Conservation (phyloP, 139 green algal species). For the Pleodorina starrii region DNA sequence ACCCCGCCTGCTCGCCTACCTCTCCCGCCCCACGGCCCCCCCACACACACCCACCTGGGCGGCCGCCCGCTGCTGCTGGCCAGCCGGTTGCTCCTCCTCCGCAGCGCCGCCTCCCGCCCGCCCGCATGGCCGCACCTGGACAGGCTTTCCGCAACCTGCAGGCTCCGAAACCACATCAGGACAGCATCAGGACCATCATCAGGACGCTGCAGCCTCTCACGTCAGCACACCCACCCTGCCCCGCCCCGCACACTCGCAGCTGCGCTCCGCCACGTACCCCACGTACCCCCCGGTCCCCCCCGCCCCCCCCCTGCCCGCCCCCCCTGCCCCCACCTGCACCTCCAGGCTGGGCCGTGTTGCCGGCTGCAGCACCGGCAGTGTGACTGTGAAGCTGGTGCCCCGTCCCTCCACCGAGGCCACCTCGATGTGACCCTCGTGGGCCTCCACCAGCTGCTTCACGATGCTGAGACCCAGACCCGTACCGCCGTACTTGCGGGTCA, state of each 20-base stretch:
- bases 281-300: too few relatives aligned
- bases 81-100: neutral
- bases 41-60: neutral
- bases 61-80: neutral
- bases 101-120: neutral
- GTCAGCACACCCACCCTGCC: too few relatives aligned
- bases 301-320: too few relatives aligned
- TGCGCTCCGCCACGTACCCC: too few relatives aligned
- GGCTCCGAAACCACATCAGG: too few relatives aligned
- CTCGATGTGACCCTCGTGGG: slow-evolving; percentile 71
- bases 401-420: slow-evolving; percentile 36
- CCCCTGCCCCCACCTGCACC: slow-evolving; percentile 45
- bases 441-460: slow-evolving; percentile 77
- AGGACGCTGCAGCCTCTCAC: too few relatives aligned
- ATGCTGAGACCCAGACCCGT: slow-evolving; percentile 83
- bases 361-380: slow-evolving; percentile 55
- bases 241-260: too few relatives aligned
- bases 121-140: neutral
- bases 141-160: slow-evolving; percentile 34
- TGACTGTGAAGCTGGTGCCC: slow-evolving; percentile 77
- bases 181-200: too few relatives aligned
- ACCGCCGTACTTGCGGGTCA: slow-evolving; percentile 82
- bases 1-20: neutral
- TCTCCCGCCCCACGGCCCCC: neutral
- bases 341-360: slow-evolving; percentile 44